These are phyloP conservation scores for Immersiella caudata DNA, from an alignment of 495 filamentous ascomycete genomes.

Conservation along the genomic window DNA sequence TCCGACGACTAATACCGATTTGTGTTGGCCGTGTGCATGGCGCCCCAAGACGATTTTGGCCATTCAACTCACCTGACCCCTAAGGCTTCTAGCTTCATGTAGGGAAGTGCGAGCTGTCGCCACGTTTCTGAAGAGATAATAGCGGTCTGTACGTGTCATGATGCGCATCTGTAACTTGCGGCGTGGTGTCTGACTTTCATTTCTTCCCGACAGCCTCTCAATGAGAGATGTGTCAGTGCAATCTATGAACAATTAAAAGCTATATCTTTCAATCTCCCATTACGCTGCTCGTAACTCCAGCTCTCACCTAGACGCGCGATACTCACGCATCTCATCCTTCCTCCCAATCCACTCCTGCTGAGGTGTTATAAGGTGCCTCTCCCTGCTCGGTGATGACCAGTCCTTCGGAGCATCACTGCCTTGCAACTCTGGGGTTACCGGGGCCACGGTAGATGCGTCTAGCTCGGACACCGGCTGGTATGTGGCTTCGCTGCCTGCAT, in stretches of 20 bases:
- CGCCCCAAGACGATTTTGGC: not conserved
- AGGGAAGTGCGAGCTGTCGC: too few relatives aligned
- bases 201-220: too few relatives aligned
- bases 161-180: too few relatives aligned
- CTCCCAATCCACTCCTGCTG: not conserved
- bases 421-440: not conserved
- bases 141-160: too few relatives aligned
- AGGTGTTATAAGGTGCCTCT: not conserved
- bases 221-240: not conserved
- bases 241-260: not conserved
- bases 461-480: conserved; percentile 1
- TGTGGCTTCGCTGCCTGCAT: not conserved
- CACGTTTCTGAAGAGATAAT: too few relatives aligned
- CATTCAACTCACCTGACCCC: too few relatives aligned
- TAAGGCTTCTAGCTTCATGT: too few relatives aligned
- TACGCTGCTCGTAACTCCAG: not conserved
- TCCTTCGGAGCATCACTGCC: not conserved
- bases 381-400: not conserved
- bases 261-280: not conserved
- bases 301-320: not conserved
- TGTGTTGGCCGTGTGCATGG: not conserved
- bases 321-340: not conserved
- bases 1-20: not conserved
- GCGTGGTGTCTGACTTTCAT: too few relatives aligned
- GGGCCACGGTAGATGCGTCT: not conserved